phyloP scores from a whole-genome alignment of 129 eudicot genomes.

The Lactuca sativa region DNA sequence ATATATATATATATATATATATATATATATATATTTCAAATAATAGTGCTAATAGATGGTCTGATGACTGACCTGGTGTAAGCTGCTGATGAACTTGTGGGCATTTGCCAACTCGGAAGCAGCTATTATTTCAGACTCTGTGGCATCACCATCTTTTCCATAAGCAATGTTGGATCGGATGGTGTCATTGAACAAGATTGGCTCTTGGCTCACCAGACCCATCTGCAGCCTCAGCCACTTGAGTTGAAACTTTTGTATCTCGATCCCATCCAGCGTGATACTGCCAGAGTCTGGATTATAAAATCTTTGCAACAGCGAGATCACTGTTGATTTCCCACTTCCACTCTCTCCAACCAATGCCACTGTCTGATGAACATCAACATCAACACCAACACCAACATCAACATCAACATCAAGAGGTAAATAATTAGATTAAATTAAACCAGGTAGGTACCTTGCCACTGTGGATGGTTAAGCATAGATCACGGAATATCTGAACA shows the following conservation, averaged over 20 bases:
- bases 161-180: constrained; percentile 70
- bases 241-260: constrained; percentile 56
- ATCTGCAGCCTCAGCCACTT: constrained; percentile 79
- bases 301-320: constrained; percentile 64
- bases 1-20: too few relatives aligned
- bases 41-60: too few relatives aligned
- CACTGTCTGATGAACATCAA: constrained; percentile 40
- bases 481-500: constrained; percentile 64
- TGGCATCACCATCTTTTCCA: constrained; percentile 67
- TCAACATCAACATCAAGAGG: background rate
- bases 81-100: constrained; percentile 60
- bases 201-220: constrained; percentile 83
- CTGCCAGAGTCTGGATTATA: constrained; percentile 64
- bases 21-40: too few relatives aligned
- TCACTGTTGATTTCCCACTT: constrained; percentile 71
- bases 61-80: constrained; percentile 43
- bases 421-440: background rate
- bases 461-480: constrained; percentile 59
- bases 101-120: constrained; percentile 81
- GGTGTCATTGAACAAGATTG: constrained; percentile 63
- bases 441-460: constrained; percentile 44
- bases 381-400: background rate
- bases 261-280: constrained; percentile 59
- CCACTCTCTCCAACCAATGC: constrained; percentile 85
- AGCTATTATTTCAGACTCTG: constrained; percentile 62